Percentiles rank a stretch among this genome's conserved stretches.
phyloP scores from a whole-genome alignment of 2,329 filamentous ascomycete genomes.

The Trichoderma pleuroti region DNA sequence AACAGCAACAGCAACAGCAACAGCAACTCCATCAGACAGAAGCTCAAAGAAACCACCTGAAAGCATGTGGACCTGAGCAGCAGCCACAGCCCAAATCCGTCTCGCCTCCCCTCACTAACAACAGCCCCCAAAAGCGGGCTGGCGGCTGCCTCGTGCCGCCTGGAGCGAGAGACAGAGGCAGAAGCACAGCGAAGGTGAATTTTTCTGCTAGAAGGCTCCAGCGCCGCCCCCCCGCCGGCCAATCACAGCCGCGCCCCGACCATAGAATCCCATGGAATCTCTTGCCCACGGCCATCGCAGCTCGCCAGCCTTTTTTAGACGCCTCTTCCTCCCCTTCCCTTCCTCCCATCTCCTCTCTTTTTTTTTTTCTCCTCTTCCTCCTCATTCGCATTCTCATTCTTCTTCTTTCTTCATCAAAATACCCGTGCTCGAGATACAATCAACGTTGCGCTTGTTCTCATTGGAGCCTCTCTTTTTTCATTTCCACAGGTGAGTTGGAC shows the following conservation, averaged over 20 bases:
- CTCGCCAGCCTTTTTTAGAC: conserved; percentile 37
- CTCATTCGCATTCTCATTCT: conserved; percentile 17
- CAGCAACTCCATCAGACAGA: not conserved
- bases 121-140: not conserved
- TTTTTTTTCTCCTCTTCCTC: conserved; percentile 22
- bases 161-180: not conserved
- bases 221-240: conserved; percentile 18
- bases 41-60: not conserved
- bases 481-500: conserved; percentile 18
- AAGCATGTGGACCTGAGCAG: not conserved
- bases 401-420: conserved; percentile 24
- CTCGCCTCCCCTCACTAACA: not conserved
- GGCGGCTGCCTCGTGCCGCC: conserved; percentile 12
- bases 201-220: conserved; percentile 29
- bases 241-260: conserved; percentile 32
- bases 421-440: conserved; percentile 12
- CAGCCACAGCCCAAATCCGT: not conserved
- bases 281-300: conserved; percentile 26
- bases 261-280: conserved; percentile 48
- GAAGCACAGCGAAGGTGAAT: not conserved
- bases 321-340: conserved; percentile 26
- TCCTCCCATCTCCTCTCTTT: conserved; percentile 24
- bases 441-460: not conserved
- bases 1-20: not conserved
- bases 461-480: conserved; percentile 20